Conservation (phyloP, 495 filamentous ascomycete genomes). For the Penicillium flavigenum region DNA sequence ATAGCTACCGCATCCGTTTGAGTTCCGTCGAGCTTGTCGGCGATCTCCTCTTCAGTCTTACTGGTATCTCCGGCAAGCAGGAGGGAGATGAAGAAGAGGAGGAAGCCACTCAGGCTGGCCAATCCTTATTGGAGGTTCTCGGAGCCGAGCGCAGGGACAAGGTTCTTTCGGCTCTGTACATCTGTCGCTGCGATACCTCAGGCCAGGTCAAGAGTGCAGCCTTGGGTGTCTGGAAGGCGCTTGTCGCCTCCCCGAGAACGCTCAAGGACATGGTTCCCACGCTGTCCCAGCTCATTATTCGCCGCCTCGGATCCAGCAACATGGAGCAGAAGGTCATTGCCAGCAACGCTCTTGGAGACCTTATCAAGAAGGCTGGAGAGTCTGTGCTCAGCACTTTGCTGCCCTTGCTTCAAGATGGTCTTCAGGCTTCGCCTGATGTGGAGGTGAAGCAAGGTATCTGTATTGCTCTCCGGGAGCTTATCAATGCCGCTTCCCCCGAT, state of each 20-base stretch:
- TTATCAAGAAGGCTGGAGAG: slow-evolving; percentile 95
- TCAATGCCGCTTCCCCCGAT: slow-evolving; percentile 85
- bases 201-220: slow-evolving; percentile 88
- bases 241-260: slow-evolving; percentile 88
- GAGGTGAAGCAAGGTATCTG: slow-evolving; percentile 97
- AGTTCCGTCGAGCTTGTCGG: slow-evolving; percentile 97
- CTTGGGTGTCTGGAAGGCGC: slow-evolving; percentile 91
- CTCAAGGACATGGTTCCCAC: slow-evolving; percentile 95
- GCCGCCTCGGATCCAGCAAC: slow-evolving; percentile 89
- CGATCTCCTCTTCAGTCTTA: slow-evolving; percentile 95
- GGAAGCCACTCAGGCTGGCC: slow-evolving; percentile 76
- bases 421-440: slow-evolving; percentile 83
- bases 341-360: slow-evolving; percentile 90
- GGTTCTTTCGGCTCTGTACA: slow-evolving; percentile 91
- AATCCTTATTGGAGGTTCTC: slow-evolving; percentile 87
- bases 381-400: slow-evolving; percentile 83
- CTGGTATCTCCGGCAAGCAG: slow-evolving; percentile 82
- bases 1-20: slow-evolving; percentile 93
- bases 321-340: slow-evolving; percentile 99
- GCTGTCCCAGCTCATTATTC: slow-evolving; percentile 89
- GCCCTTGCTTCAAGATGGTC: slow-evolving; percentile 88
- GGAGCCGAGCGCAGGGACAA: slow-evolving; percentile 95
- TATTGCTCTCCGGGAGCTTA: slow-evolving; percentile 90
- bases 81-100: slow-evolving; percentile 82
- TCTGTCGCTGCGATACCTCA: slow-evolving; percentile 96